Base-by-base conservation (phyloP, 2,329 filamentous ascomycete species). In the Fusarium hainanense region DNA sequence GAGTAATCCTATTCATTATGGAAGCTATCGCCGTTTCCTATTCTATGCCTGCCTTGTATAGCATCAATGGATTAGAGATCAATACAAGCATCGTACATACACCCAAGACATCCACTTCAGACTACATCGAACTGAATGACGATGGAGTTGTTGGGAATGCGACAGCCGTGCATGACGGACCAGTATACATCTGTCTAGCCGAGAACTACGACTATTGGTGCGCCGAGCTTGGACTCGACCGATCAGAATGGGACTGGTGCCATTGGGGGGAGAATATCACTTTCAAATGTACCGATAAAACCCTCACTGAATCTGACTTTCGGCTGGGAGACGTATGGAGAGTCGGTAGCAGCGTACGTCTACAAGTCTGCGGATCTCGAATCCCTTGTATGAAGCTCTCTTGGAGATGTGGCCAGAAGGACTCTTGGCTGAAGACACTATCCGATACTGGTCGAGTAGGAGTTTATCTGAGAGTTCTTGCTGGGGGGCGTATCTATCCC, bases 121-220 rank as follows among this genome's bases (percentile, higher is more conserved):
- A 59, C 3, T 59, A 59, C 1, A 59, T 59, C 20, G 56, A 59
- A 9, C 12, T 59, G 4, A 25, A 32, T 5, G 37, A 58, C n/a
- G 42, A 30, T 13, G 58, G 58, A 2, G 25, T 61, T 10, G 11
- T 61, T 6, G 58, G 40, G 1, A 61, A 61, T 21, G 37, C 44
- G 3, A 61, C 58, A 13, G 54, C 58, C 7, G 58, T 58, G 6
- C 58, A 61, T 18, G 58, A 61, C 13, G 58, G 58, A 16, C 58
- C 58, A 3, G 54, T 61, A 20, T 61, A 61, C 30, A 61, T 61
- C 23, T 61, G 52, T 20, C 44, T 61, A 13, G 54, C 54, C 13
- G 58, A 61, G 54, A 61, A 61, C 37, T 61, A 61, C 44, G 58
- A 61, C 12, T 61, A 58, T 12, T 61, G 58, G 58, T 61, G 58